phyloP scores from a whole-genome alignment of 441 rosid species.

The Pelargonium citronellum region DNA sequence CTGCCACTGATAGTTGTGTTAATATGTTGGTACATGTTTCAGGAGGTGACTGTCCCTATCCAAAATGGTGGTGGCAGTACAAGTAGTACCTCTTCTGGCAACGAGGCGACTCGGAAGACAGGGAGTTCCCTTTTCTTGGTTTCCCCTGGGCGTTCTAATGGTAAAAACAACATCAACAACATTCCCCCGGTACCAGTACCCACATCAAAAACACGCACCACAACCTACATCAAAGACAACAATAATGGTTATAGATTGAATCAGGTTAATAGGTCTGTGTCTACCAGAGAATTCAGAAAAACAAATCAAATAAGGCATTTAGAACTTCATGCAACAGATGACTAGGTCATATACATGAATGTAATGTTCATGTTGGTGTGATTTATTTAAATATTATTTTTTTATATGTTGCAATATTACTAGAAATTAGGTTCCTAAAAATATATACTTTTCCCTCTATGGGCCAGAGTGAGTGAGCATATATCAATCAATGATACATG shows the following conservation, averaged over 20 bases:
- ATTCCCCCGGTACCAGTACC: slow-evolving; percentile 27
- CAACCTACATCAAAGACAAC: slow-evolving; percentile 21
- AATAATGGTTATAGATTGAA: slow-evolving; percentile 30
- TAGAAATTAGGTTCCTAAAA: too few relatives aligned
- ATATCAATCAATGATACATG: too few relatives aligned
- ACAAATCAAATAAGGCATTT: slow-evolving; percentile 29
- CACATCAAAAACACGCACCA: slow-evolving; percentile 23
- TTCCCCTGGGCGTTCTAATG: slow-evolving; percentile 15
- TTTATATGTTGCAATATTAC: too few relatives aligned
- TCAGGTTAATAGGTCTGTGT: slow-evolving; percentile 40
- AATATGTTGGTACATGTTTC: too few relatives aligned
- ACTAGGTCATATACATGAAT: slow-evolving; percentile 8
- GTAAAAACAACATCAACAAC: slow-evolving; percentile 17
- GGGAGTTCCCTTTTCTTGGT: background rate
- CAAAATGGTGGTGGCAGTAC: too few relatives aligned
- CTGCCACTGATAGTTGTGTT: too few relatives aligned
- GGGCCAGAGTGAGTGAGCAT: too few relatives aligned
- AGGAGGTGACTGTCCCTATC: too few relatives aligned
- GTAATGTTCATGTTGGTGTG: too few relatives aligned
- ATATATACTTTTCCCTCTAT: too few relatives aligned
- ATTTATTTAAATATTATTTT: too few relatives aligned
- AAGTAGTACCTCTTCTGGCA: slow-evolving; percentile 31
- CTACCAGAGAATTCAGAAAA: slow-evolving; percentile 42
- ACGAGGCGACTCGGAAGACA: background rate
- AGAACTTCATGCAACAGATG: slow-evolving; percentile 28